Conservation (phyloP, 208 protist genomes). For the Angomonas ambiguus region DNA sequence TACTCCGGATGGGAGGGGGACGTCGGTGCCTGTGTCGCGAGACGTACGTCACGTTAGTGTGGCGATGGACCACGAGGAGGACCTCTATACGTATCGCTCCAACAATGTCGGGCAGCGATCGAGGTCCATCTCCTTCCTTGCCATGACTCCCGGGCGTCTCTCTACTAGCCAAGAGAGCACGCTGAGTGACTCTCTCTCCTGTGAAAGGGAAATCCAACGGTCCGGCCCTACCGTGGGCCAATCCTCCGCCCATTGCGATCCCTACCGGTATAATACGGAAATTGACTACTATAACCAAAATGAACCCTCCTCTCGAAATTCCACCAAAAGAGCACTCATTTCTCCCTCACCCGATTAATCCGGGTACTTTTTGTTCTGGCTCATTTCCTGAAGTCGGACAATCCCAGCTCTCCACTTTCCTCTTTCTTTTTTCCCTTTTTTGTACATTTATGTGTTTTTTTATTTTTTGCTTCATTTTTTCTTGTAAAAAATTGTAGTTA, state of each 20-base stretch:
- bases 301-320: background rate
- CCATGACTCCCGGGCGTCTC: background rate
- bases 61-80: background rate
- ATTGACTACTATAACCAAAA: background rate
- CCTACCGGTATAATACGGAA: background rate
- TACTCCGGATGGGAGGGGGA: background rate
- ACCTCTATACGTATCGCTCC: constrained; percentile 10
- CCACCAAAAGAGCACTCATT: background rate
- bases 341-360: background rate
- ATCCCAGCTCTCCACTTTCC: no score
- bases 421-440: background rate
- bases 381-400: background rate
- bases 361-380: background rate
- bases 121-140: background rate
- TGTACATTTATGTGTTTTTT: no score
- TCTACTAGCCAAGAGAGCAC: background rate
- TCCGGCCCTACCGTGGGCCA: no score
- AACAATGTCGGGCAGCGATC: background rate
- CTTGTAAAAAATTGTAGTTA: no score
- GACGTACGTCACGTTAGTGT: background rate
- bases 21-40: background rate
- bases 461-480: no score
- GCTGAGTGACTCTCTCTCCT: background rate
- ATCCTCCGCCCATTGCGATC: background rate
- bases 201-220: no score